Conservation (phyloP, 352 stramenopile species). For the Globisporangium parvum region DNA sequence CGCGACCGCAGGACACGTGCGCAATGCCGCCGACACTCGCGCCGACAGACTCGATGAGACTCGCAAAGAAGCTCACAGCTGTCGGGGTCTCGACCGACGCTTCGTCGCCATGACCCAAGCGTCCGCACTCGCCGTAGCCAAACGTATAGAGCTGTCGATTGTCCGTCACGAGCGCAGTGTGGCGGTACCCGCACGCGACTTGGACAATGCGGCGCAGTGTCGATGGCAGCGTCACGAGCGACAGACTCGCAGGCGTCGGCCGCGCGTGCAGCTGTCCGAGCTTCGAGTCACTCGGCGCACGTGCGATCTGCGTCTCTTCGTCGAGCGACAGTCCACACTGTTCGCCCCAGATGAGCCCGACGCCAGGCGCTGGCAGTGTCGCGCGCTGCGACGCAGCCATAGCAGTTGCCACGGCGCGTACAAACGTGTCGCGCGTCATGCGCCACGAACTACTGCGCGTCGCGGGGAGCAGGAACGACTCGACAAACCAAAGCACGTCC, state of each 20-base stretch:
- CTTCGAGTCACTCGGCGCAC: conserved; percentile 13
- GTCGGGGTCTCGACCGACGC: conserved; percentile 33
- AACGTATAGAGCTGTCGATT: conserved; percentile 72
- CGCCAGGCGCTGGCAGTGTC: conserved; percentile 26
- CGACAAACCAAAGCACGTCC: conserved; percentile 39
- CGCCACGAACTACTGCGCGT: conserved; percentile 25
- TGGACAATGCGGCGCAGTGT: conserved; percentile 53
- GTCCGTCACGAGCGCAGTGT: conserved; percentile 66
- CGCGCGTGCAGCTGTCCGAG: conserved; percentile 10
- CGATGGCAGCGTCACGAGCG: conserved; percentile 35
- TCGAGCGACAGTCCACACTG: conserved; percentile 56
- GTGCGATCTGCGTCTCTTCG: conserved; percentile 35
- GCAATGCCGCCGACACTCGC: conserved; percentile 28
- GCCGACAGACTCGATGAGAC: conserved; percentile 33
- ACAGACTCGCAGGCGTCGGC: conserved; percentile 16
- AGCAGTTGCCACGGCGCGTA: conserved; percentile 2
- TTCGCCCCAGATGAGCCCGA: conserved; percentile 59
- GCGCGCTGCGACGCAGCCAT: background rate
- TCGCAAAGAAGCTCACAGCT: conserved; percentile 50
- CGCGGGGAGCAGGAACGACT: conserved; percentile 44
- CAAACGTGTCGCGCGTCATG: conserved; percentile 20
- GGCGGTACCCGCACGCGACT: conserved; percentile 70
- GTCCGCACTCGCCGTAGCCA: conserved; percentile 74
- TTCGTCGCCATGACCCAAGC: conserved; percentile 66
- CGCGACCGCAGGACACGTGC: conserved; percentile 67